Conservation (phyloP, 106 monocot genomes). For the Dendrobium nobile region DNA sequence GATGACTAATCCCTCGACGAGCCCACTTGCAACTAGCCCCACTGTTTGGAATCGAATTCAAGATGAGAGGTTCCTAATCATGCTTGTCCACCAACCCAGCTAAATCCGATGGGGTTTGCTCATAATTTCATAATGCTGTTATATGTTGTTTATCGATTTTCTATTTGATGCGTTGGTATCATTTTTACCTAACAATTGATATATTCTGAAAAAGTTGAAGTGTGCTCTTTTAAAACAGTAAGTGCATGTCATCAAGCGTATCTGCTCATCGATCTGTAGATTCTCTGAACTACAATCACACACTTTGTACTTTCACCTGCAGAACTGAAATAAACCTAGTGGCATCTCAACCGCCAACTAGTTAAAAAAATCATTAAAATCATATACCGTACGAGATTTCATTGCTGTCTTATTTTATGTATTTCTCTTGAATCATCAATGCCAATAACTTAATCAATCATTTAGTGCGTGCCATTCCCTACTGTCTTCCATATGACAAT, state of each 20-base stretch:
- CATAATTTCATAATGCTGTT: no score
- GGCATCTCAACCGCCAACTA: conserved; percentile 2
- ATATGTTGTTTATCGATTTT: no score
- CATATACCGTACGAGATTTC: not conserved
- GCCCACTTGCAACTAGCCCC: no score
- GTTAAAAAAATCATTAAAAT: not conserved
- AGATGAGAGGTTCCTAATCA: no score
- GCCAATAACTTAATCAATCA: conserved; percentile 5
- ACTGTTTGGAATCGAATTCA: no score
- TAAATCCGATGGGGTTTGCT: no score
- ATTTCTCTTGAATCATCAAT: not conserved
- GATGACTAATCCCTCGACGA: no score
- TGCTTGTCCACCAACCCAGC: no score
- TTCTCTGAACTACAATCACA: not conserved
- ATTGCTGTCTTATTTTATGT: not conserved
- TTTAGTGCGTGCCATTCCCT: conserved; percentile 4
- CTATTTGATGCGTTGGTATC: no score
- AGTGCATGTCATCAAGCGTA: not conserved
- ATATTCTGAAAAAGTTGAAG: not conserved
- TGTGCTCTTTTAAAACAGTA: not conserved
- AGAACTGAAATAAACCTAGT: not conserved
- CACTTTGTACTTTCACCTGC: not conserved
- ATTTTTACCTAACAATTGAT: not conserved
- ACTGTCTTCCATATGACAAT: not conserved
- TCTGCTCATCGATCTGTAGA: not conserved